A percentile compares a stretch with the other conserved stretches of the same genome.
These are phyloP conservation scores for Claviceps sp. DNA, from an alignment of 2,329 filamentous ascomycete genomes.

Conservation along the genomic window DNA sequence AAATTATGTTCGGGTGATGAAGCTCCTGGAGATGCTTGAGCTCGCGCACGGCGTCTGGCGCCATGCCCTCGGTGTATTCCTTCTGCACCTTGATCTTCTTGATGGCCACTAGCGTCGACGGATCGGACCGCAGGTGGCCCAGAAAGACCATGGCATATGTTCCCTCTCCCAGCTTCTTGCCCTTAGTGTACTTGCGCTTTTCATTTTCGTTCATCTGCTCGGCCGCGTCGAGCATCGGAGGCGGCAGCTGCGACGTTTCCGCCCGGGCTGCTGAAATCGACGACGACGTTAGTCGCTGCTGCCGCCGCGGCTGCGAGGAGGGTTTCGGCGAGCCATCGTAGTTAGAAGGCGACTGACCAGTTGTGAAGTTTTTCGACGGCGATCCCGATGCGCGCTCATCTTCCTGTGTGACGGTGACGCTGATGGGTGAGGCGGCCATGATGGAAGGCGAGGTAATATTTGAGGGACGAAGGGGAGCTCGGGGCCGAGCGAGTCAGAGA, in stretches of 20 bases:
- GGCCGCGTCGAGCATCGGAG: conserved; percentile 44
- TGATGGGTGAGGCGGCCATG: conserved; percentile 35
- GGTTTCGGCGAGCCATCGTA: conserved; percentile 27
- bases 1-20: conserved; percentile 89
- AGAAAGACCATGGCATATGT: conserved; percentile 95
- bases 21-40: conserved; percentile 93
- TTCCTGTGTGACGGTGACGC: conserved; percentile 19
- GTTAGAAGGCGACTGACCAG: conserved; percentile 28
- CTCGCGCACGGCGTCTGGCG: conserved; percentile 89
- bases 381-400: conserved; percentile 25
- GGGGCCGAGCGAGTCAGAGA: not conserved
- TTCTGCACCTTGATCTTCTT: conserved; percentile 85
- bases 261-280: conserved; percentile 10
- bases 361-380: conserved; percentile 28
- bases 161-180: conserved; percentile 86
- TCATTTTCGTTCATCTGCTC: conserved; percentile 73
- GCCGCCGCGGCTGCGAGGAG: conserved; percentile 6
- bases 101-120: conserved; percentile 68
- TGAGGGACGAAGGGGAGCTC: not conserved
- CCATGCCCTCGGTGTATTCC: conserved; percentile 81
- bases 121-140: conserved; percentile 63
- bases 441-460: conserved; percentile 2
- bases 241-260: conserved; percentile 15
- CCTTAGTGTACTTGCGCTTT: conserved; percentile 82
- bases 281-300: not conserved